These are phyloP conservation scores for Cladophialophora chaetospira DNA, from an alignment of 2,329 filamentous ascomycete species.

Conservation along the genomic window DNA sequence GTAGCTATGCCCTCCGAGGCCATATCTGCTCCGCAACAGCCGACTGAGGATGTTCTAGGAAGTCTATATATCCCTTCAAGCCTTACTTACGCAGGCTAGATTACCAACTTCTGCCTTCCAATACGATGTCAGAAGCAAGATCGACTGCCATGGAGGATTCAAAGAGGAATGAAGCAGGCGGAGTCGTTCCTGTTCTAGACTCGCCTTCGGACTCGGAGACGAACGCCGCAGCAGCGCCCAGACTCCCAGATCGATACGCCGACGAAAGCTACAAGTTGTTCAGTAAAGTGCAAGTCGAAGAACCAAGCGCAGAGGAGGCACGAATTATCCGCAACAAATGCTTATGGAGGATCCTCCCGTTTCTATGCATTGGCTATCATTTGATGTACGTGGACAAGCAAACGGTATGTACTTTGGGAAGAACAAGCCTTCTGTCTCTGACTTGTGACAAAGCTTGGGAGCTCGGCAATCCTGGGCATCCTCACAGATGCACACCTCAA, in stretches of 20 bases:
- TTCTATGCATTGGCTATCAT: conserved; percentile 45
- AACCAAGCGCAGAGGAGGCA: conserved; percentile 40
- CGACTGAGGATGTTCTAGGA: neutral
- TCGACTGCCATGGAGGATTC: neutral
- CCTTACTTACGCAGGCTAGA: neutral
- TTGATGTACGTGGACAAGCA: conserved; percentile 47
- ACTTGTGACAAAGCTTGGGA: conserved; percentile 36
- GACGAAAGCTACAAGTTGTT: conserved; percentile 49
- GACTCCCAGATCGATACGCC: conserved; percentile 42
- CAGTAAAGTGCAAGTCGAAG: conserved; percentile 41
- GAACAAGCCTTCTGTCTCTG: conserved; percentile 41
- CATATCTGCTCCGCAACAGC: neutral
- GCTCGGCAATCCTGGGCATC: conserved; percentile 54
- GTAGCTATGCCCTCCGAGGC: neutral
- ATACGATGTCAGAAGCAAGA: too few species aligned
- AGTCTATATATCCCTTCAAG: neutral
- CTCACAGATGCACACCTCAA: conserved; percentile 38
- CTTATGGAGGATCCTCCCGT: conserved; percentile 42
- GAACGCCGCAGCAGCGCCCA: conserved; percentile 27
- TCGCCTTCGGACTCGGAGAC: neutral
- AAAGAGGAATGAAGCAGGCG: neutral
- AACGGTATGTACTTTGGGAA: conserved; percentile 44
- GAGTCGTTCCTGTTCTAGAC: neutral
- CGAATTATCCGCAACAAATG: conserved; percentile 40
- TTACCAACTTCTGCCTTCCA: neutral